Evolutionary conservation across 2,329 filamentous ascomycete genomes (phyloP), one percentile per base, ranked within the genome.

Genomic region (Xylaria sp.): DNA sequence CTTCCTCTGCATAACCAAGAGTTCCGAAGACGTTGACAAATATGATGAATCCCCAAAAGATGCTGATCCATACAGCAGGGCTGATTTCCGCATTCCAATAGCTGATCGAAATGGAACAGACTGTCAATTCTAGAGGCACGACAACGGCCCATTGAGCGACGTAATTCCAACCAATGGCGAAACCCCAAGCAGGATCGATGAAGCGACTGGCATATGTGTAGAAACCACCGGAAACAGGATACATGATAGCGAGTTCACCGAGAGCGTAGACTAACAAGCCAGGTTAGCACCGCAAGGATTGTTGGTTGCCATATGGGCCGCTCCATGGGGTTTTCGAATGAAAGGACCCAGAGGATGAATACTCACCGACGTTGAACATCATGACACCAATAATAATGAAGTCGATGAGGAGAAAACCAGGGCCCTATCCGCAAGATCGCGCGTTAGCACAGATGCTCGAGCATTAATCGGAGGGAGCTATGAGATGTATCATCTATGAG

Each of bases 351-450:
- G 15, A 57, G 28, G 31, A 36, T n/a, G 36, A 42, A n/a, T 20
- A 74, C 74, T 66, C 74, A 80, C 79, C 79, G 56, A 88, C 87
- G 72, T 87, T 86, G 74, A 88, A 86, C 78, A 89, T 86, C 86
- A 89, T 88, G 72, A 86, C 68, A 75, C 87, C 87, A 66, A 88
- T 85, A 65, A 88, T 86, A 17, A 84, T 66, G 73, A 88, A 89
- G 63, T 84, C 82, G 57, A 85, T 77, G 15, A 85, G 73, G 9
- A 85, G 73, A 56, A 80, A 81, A 1, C 77, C 83, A 31, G 83
- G 83, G 17, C 81, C 81, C 80, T 81, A 40, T 70, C 11, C 11
- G 28, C 33, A 46, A 1, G 20, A 56, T 60, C 36, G 26, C 54
- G 33, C 28, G 65, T 72, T 31, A 69, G 62, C 53, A 49, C 44